Conservation (phyloP, 148 eudicot species). For the Rhododendron simsii region DNA sequence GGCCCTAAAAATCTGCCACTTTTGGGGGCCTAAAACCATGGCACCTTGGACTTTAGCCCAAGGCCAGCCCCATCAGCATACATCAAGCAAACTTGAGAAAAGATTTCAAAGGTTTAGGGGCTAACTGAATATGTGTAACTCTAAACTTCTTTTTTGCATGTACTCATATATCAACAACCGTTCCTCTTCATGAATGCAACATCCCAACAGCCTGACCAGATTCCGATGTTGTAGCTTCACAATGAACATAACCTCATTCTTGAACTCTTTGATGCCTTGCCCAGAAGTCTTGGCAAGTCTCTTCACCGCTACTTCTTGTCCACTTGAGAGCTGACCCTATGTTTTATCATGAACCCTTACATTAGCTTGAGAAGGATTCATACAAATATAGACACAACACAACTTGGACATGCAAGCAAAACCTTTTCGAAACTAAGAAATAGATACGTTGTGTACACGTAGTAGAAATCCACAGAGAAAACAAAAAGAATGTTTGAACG, state of each 20-base stretch:
- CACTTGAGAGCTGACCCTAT: slow-evolving; percentile 33
- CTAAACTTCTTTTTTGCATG: slow-evolving; percentile 41
- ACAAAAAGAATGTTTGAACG: too few relatives aligned
- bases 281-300: slow-evolving; percentile 35
- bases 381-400: not conserved
- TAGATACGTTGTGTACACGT: too few relatives aligned
- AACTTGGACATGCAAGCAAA: not conserved
- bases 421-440: too few relatives aligned
- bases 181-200: slow-evolving; percentile 37
- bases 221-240: slow-evolving; percentile 47
- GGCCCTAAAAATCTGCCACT: too few relatives aligned
- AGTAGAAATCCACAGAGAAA: too few relatives aligned
- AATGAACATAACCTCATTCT: slow-evolving; percentile 39
- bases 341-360: not conserved
- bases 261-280: slow-evolving; percentile 44
- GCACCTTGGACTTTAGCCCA: too few relatives aligned
- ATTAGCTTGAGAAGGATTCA: not conserved
- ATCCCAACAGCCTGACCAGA: slow-evolving; percentile 42
- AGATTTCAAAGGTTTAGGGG: not conserved
- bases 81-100: not conserved
- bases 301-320: slow-evolving; percentile 43
- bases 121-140: slow-evolving; percentile 30
- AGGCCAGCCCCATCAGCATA: not conserved
- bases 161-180: slow-evolving; percentile 20
- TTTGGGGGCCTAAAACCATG: too few relatives aligned